These are phyloP conservation scores for Yamadazyma triangularis DNA, from an alignment of 1,139 yeast species.

Conservation along the genomic window DNA sequence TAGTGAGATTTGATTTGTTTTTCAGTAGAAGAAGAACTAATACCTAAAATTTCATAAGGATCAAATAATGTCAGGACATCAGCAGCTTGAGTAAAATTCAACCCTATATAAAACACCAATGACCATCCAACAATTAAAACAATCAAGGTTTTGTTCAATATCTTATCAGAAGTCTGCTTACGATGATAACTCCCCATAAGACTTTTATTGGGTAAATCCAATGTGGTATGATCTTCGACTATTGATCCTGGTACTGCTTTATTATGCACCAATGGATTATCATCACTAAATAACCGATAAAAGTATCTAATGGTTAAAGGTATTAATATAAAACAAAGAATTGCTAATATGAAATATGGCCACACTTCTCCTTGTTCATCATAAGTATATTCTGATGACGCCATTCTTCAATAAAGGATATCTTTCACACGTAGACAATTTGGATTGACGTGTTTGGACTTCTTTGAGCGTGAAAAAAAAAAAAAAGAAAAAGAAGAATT, in stretches of 20 bases:
- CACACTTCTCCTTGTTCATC: conserved; percentile 93
- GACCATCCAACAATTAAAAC: conserved; percentile 67
- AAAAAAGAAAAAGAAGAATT: too few relatives aligned
- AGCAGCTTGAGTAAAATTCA: conserved; percentile 45
- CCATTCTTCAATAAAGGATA: too few relatives aligned
- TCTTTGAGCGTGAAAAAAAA: too few relatives aligned
- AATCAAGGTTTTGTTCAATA: conserved; percentile 43
- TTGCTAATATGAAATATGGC: conserved; percentile 88
- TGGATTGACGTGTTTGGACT: too few relatives aligned
- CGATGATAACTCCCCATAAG: conserved; percentile 39
- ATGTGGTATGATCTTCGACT: conserved; percentile 20
- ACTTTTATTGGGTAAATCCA: conserved; percentile 38
- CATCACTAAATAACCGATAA: conserved; percentile 17
- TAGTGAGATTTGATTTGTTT: conserved; percentile 77
- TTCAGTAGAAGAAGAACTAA: conserved; percentile 64
- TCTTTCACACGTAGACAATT: too few relatives aligned
- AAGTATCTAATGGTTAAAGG: conserved; percentile 61
- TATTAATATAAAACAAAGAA: conserved; percentile 54
- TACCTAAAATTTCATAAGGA: conserved; percentile 84
- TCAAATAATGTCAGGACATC: conserved; percentile 57
- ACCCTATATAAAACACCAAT: conserved; percentile 46
- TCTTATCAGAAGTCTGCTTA: conserved; percentile 30
- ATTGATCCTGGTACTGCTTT: conserved; percentile 31
- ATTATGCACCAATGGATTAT: conserved; percentile 21
- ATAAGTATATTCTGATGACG: conserved; percentile 55